Conservation (phyloP, 306 rosid genomes). For the Fragaria vesca region DNA sequence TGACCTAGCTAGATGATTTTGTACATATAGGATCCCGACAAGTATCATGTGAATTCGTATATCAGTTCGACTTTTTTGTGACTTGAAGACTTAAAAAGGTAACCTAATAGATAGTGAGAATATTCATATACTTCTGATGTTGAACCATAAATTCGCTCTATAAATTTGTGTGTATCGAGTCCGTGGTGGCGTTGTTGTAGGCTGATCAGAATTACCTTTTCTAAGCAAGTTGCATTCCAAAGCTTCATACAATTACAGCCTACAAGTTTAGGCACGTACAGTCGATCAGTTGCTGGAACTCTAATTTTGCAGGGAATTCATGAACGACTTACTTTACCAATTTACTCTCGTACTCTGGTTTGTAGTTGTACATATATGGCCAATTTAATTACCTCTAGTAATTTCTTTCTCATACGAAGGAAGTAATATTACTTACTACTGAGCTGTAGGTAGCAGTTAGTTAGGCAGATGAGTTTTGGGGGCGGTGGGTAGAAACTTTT, state of each 20-base stretch:
- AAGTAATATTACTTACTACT: neutral
- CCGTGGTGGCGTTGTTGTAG: neutral
- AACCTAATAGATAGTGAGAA: neutral
- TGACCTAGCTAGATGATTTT: too few relatives aligned
- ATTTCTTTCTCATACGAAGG: neutral
- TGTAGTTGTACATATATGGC: neutral
- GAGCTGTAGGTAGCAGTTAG: neutral
- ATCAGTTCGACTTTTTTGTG: neutral
- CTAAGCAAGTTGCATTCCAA: neutral
- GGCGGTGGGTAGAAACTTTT: too few relatives aligned
- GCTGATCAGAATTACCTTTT: neutral
- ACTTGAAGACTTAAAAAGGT: neutral
- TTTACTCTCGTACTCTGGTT: neutral
- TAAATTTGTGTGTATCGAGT: neutral
- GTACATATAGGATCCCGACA: neutral
- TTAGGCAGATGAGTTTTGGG: too few relatives aligned
- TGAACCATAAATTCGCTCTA: neutral
- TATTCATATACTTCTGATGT: conserved; percentile 1
- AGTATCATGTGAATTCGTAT: neutral
- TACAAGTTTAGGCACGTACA: neutral
- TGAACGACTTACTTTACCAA: neutral
- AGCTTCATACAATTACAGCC: neutral
- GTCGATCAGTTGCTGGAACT: neutral
- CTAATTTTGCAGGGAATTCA: neutral
- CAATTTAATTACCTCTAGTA: neutral